Conservation (phyloP, 2,329 filamentous ascomycete genomes). For the Emericellopsis atlantica region DNA sequence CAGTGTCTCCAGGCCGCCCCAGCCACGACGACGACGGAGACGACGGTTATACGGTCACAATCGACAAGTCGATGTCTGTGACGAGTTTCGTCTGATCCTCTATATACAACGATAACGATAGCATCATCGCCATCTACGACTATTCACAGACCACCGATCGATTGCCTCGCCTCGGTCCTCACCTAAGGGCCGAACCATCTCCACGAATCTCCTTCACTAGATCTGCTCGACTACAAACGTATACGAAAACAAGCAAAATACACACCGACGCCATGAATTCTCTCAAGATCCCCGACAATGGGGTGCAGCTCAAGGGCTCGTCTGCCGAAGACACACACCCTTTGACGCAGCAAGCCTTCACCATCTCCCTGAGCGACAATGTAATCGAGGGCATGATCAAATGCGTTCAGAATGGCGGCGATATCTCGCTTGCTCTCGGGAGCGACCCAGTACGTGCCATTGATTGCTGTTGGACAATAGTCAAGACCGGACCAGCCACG, state of each 20-base stretch:
- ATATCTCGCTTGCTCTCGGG: constrained; percentile 45
- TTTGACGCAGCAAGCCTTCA: constrained; percentile 40
- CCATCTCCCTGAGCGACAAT: constrained; percentile 42
- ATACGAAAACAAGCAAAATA: background rate
- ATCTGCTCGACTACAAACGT: background rate
- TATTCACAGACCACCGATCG: too few species aligned
- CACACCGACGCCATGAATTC: constrained; percentile 29
- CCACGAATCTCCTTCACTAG: background rate
- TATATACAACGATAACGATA: too few species aligned
- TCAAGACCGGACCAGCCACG: background rate
- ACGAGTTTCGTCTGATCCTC: too few species aligned
- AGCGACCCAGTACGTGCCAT: constrained; percentile 39
- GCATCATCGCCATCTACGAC: too few species aligned
- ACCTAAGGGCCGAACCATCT: background rate
- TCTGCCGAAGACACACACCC: constrained; percentile 25
- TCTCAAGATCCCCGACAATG: constrained; percentile 43
- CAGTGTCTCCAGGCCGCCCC: too few species aligned
- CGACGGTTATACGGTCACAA: too few species aligned
- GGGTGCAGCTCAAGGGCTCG: constrained; percentile 43
- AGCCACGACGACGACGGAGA: too few species aligned
- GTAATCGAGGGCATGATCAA: constrained; percentile 51
- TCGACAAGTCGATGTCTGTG: too few species aligned
- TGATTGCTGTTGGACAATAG: too few species aligned
- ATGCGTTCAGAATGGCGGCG: constrained; percentile 42
- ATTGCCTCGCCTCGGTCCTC: too few species aligned